phyloP scores from a whole-genome alignment of 176 grass and related monocot species.

The Aechmea fasciata region DNA sequence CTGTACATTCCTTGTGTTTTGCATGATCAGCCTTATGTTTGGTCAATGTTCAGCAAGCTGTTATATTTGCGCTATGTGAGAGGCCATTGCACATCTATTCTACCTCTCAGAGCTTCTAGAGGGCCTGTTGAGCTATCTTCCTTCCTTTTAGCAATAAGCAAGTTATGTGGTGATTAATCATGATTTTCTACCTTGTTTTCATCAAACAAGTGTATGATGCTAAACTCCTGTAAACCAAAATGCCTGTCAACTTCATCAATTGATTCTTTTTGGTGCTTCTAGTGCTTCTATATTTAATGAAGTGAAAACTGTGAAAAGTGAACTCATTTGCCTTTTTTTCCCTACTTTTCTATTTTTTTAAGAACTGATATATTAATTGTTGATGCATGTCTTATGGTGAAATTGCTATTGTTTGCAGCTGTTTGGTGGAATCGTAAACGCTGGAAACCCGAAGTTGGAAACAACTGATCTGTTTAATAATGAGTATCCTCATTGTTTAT shows the following conservation, averaged over 20 bases:
- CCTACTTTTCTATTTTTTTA: neutral
- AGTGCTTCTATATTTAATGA: neutral
- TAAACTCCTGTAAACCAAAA: neutral
- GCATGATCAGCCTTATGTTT: no score
- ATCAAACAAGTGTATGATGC: neutral
- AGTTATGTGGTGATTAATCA: no score
- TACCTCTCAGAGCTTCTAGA: no score
- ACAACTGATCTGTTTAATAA: constrained; percentile 65
- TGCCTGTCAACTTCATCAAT: neutral
- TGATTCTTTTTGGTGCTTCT: neutral
- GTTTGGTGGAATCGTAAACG: constrained; percentile 86
- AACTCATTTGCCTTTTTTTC: neutral
- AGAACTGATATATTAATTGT: neutral
- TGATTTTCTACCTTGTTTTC: neutral
- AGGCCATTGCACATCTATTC: no score
- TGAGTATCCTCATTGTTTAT: constrained; percentile 57
- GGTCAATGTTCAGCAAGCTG: no score
- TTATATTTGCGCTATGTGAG: no score
- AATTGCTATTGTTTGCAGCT: constrained; percentile 49
- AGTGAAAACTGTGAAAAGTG: neutral
- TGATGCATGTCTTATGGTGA: constrained; percentile 14
- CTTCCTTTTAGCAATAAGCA: no score
- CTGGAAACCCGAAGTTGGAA: constrained; percentile 60
- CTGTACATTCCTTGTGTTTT: no score
- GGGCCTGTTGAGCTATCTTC: no score